Base-by-base conservation (phyloP, 768 basidiomycete genomes). In the Tubosaeta sp. region DNA sequence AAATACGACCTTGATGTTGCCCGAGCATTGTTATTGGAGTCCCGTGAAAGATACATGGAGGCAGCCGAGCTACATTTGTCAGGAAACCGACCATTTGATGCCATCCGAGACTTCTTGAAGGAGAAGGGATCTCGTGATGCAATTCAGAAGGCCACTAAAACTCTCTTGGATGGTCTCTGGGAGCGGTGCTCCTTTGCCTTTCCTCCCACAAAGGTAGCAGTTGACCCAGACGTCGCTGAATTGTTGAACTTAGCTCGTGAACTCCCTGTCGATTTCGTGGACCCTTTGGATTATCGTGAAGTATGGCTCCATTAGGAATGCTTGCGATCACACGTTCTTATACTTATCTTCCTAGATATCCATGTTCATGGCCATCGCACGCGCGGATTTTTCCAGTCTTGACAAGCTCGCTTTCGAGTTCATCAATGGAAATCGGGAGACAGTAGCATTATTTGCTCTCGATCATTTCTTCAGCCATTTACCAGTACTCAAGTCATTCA, bases 41-140 rank as follows among this genome's bases (percentile, higher is more conserved):
- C 67, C 4, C 68, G 74, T 11, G 75, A 71, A 13, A 69, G 71
- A 52, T 71, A 64, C 42, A 46, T 55, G 1, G 79, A 84, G 29
- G 83, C 83, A 0, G 82, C 81, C 1, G 70, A 77, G 19, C 58
- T 82, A 16, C 75, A 80, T 56, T 52, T 80, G 6, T 62, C 65
- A 0, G 77, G 81, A 56, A 80, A 78, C 16, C 72, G 76, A 1
- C 63, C 62, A 0, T 30, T 72, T 1, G 73, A 78, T 13, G 84
- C 82, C 0, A 75, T 83, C 12, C 63, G 60, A 12, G 60, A 78
- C 3, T 64, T 82, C 39, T 56, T 81, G 3, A 60, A 65, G 35
- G 73, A 76, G 29, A 55, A 22, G 5, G 46, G 38, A 0, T 68
- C 65, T 13, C 44, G 40, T 2, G 24, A 61, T 0, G 75, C 75